phyloP scores from a whole-genome alignment of 2,329 filamentous ascomycete species.

The Exophiala alcalophila region DNA sequence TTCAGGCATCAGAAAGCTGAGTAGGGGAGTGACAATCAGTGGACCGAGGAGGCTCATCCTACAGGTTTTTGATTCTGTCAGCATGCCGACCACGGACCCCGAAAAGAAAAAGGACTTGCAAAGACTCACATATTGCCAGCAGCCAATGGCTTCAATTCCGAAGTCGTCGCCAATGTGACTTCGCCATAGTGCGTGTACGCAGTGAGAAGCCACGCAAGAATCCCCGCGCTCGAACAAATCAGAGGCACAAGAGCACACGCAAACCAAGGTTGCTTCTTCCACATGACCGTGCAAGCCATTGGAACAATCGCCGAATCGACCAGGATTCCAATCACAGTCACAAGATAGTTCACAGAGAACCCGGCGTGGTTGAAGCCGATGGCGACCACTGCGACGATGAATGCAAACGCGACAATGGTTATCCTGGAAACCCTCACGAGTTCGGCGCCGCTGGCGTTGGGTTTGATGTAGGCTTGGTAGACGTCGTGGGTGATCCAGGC shows the following conservation, averaged over 20 bases:
- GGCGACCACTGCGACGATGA: slow-evolving; percentile 70
- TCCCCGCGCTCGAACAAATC: slow-evolving; percentile 63
- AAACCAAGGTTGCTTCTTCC: slow-evolving; percentile 72
- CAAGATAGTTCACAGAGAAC: no score
- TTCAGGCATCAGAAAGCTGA: neutral
- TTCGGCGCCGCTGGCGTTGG: slow-evolving; percentile 66
- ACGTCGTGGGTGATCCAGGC: slow-evolving; percentile 85
- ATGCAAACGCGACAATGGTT: slow-evolving; percentile 72
- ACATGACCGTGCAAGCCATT: slow-evolving; percentile 73
- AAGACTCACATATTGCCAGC: no score
- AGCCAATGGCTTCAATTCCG: no score
- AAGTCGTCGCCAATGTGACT: slow-evolving; percentile 69
- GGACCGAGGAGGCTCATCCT: neutral
- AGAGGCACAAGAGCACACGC: slow-evolving; percentile 69
- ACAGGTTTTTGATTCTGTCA: slow-evolving; percentile 59
- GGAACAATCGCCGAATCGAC: slow-evolving; percentile 84
- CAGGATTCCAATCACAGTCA: slow-evolving; percentile 85
- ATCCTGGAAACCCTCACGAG: slow-evolving; percentile 69
- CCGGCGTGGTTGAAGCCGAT: slow-evolving; percentile 74
- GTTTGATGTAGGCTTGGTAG: slow-evolving; percentile 82
- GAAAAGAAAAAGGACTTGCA: no score
- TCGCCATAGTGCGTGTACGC: slow-evolving; percentile 64
- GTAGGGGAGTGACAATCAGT: neutral
- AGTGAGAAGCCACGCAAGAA: slow-evolving; percentile 79
- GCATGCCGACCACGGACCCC: slow-evolving; percentile 57